Conservation (phyloP, 805 yeast genomes). For the Saccharomycopsis sp. region DNA sequence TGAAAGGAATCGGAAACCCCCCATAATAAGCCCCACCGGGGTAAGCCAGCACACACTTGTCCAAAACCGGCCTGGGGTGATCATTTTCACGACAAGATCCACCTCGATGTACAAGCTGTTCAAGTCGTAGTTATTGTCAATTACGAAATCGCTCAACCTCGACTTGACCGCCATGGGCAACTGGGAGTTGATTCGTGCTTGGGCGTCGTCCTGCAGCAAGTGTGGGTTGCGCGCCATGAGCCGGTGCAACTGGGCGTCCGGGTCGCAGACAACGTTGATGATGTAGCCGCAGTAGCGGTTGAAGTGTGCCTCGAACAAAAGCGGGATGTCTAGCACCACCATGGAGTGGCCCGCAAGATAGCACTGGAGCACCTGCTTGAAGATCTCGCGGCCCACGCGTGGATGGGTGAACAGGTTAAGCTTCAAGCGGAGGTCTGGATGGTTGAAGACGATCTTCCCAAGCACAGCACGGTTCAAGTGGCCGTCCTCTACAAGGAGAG, state of each 20-base stretch:
- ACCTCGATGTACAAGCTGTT: conserved; percentile 37
- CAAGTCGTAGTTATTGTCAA: conserved; percentile 48
- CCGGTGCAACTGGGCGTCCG: conserved; percentile 51
- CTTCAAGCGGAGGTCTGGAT: no score
- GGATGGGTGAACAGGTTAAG: conserved; percentile 83
- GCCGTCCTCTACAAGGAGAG: conserved; percentile 34
- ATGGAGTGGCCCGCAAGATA: conserved; percentile 51
- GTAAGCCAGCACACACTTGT: conserved; percentile 7
- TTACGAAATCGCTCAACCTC: conserved; percentile 50
- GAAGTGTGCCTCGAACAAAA: conserved; percentile 73
- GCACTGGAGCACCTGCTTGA: conserved; percentile 40
- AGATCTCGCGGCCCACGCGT: conserved; percentile 42
- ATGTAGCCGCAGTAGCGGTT: conserved; percentile 63
- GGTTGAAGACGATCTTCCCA: conserved; percentile 67
- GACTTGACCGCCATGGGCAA: conserved; percentile 55
- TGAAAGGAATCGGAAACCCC: background rate
- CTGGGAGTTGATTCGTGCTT: conserved; percentile 66
- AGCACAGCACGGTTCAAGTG: conserved; percentile 60
- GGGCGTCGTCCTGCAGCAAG: conserved; percentile 55
- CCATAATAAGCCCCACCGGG: background rate
- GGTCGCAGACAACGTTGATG: conserved; percentile 47
- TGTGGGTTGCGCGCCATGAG: conserved; percentile 60
- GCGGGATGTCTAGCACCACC: conserved; percentile 82
- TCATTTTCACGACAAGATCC: conserved; percentile 30
- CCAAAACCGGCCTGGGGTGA: conserved; percentile 30